phyloP scores from a whole-genome alignment of 1,284 basidiomycete species.

The Bondarzewia mesenterica region DNA sequence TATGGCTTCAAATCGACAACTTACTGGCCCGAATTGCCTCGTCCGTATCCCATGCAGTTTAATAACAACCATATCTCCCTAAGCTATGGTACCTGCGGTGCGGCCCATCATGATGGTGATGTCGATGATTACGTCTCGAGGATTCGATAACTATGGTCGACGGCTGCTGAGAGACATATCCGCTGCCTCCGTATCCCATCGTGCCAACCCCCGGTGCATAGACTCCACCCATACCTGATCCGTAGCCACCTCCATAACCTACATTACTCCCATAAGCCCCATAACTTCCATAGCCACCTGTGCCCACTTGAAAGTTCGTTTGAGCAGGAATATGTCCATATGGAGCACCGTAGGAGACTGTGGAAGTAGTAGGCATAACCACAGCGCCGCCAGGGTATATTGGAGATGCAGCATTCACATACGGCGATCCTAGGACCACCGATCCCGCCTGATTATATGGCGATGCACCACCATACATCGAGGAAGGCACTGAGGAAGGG shows the following conservation, averaged over 20 bases:
- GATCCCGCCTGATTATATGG: background rate
- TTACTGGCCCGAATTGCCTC: background rate
- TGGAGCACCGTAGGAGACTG: background rate
- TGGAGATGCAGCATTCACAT: background rate
- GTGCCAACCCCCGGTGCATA: background rate
- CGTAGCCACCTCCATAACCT: background rate
- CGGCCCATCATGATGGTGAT: slow-evolving; percentile 3
- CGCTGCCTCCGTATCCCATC: background rate
- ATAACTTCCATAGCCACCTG: too few species aligned
- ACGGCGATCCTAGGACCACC: background rate
- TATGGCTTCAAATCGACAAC: too few species aligned
- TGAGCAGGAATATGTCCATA: too few species aligned
- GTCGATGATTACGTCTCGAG: background rate
- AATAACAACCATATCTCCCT: slow-evolving; percentile 2
- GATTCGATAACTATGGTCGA: background rate
- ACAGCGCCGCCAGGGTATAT: background rate
- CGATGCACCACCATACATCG: background rate
- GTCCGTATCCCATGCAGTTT: background rate
- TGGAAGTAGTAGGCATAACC: background rate
- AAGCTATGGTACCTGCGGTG: slow-evolving; percentile 11
- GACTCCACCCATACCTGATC: background rate
- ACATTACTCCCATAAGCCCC: background rate
- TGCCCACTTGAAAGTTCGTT: too few species aligned
- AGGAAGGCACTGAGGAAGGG: background rate
- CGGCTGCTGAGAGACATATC: background rate